Conservation (phyloP, 371 early-diverging fungal species). For the Zancudomyces culisetae region DNA sequence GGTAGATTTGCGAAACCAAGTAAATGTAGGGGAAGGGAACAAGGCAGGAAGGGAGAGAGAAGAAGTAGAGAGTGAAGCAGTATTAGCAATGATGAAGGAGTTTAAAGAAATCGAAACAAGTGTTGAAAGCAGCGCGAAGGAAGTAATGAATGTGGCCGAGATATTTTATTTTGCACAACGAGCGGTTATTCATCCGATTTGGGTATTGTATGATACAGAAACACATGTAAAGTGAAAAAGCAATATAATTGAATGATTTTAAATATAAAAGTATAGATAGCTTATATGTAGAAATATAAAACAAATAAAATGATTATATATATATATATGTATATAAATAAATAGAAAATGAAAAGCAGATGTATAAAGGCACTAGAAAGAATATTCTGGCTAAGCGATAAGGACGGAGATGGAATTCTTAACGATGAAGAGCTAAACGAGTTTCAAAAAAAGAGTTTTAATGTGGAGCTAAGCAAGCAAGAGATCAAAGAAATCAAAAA, state of each 20-base stretch:
- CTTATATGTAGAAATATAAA: not conserved
- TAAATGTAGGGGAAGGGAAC: too few species aligned
- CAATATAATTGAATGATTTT: too few species aligned
- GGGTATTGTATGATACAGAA: conserved; percentile 83
- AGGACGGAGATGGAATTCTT: conserved; percentile 74
- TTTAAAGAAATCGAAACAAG: conserved; percentile 97
- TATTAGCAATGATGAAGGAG: conserved; percentile 91
- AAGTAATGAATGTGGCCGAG: conserved; percentile 81
- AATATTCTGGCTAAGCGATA: conserved; percentile 86
- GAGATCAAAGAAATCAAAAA: conserved; percentile 90
- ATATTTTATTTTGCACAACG: conserved; percentile 98
- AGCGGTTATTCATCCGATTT: conserved; percentile 90
- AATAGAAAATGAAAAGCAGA: conserved; percentile 50
- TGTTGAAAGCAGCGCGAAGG: conserved; percentile 92
- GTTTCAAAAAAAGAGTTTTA: conserved; percentile 91
- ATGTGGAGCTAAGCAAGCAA: conserved; percentile 74
- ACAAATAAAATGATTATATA: conserved; percentile 4
- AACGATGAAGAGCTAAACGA: conserved; percentile 86
- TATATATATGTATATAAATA: not conserved
- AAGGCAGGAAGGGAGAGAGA: conserved; percentile 31
- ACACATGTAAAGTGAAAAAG: conserved; percentile 44
- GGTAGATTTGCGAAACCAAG: conserved; percentile 63
- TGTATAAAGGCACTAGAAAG: conserved; percentile 77
- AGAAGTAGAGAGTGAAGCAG: conserved; percentile 72
- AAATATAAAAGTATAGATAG: too few species aligned